These are phyloP conservation scores for Coniella vitis DNA, from an alignment of 2,329 filamentous ascomycete species.

Conservation along the genomic window DNA sequence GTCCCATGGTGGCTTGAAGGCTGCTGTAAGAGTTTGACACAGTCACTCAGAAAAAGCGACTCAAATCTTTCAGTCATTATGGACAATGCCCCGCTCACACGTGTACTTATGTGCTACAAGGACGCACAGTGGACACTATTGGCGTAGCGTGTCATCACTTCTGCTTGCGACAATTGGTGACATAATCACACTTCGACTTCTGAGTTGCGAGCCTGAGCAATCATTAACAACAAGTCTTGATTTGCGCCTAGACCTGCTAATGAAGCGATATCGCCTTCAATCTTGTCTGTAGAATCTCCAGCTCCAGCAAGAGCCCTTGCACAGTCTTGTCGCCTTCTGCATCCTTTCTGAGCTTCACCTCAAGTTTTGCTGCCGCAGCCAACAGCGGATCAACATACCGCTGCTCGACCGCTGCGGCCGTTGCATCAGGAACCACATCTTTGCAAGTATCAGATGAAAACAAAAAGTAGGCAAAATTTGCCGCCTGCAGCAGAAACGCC, in stretches of 20 bases:
- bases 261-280: conserved; percentile 11
- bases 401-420: conserved; percentile 51
- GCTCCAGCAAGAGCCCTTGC: conserved; percentile 9
- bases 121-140: too few species aligned
- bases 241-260: background rate
- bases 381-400: conserved; percentile 50
- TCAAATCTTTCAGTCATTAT: too few species aligned
- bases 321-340: conserved; percentile 5
- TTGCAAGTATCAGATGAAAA: conserved; percentile 38
- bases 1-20: too few species aligned
- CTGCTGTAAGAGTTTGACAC: too few species aligned
- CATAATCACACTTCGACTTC: too few species aligned
- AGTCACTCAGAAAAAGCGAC: too few species aligned
- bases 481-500: conserved; percentile 51
- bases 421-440: conserved; percentile 46
- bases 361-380: conserved; percentile 33
- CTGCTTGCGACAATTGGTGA: too few species aligned
- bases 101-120: too few species aligned
- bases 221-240: too few species aligned
- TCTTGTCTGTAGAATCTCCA: conserved; percentile 15
- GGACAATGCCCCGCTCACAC: too few species aligned
- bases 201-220: too few species aligned
- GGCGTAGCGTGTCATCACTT: too few species aligned
- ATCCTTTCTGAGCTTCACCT: conserved; percentile 9
- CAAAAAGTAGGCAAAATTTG: conserved; percentile 55